These are phyloP conservation scores for Russula earlei DNA, from an alignment of 768 basidiomycete species.

Conservation along the genomic window DNA sequence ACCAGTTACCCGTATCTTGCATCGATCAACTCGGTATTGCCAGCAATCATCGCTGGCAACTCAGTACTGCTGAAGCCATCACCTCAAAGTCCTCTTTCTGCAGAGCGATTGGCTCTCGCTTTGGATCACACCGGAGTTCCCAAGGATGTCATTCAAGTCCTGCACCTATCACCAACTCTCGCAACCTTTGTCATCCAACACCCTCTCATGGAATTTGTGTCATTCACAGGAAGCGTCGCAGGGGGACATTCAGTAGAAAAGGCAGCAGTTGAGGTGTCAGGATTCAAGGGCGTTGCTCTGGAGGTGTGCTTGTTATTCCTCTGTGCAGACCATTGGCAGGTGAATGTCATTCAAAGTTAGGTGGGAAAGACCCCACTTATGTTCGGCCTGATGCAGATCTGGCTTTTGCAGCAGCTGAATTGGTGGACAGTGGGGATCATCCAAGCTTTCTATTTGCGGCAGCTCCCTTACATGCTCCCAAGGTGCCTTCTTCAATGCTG, in stretches of 20 bases:
- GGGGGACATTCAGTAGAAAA: conserved; percentile 68
- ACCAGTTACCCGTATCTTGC: conserved; percentile 81
- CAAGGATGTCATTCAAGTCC: conserved; percentile 56
- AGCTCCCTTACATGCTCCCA: neutral
- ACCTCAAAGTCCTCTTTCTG: conserved; percentile 88
- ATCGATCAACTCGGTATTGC: conserved; percentile 85
- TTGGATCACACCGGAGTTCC: conserved; percentile 75
- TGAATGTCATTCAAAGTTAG: conserved; percentile 48
- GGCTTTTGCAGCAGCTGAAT: conserved; percentile 69
- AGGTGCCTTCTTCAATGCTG: conserved; percentile 96
- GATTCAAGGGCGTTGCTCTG: conserved; percentile 81
- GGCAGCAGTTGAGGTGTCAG: conserved; percentile 51
- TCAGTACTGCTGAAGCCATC: conserved; percentile 89
- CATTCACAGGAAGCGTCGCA: conserved; percentile 83
- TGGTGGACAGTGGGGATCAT: conserved; percentile 69
- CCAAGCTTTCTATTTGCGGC: neutral
- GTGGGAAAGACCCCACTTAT: conserved; percentile 97
- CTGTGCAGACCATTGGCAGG: neutral
- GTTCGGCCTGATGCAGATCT: conserved; percentile 82
- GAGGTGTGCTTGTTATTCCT: conserved; percentile 45
- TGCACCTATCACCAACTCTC: conserved; percentile 61
- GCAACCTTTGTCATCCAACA: conserved; percentile 55
- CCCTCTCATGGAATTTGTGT: conserved; percentile 65
- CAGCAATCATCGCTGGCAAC: conserved; percentile 86
- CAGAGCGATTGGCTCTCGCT: conserved; percentile 67